phyloP scores from a whole-genome alignment of 176 grass and related monocot genomes.

The Sorghum bicolor region Sorghum_bicolor_NCBIv3 NC_012874.2:63499001-63499500 shows the following conservation, averaged over 20 bases:
- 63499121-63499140: too few species aligned
- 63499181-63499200: neutral
- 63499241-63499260: neutral
- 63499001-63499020: too few species aligned
- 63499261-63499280: neutral
- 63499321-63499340: neutral
- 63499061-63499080: too few species aligned
- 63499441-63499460: neutral
- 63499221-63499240: neutral
- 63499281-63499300: neutral
- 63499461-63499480: neutral
- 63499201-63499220: neutral
- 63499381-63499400: neutral
- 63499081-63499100: too few species aligned
- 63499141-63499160: too few species aligned
- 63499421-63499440: too few species aligned
- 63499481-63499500: neutral
- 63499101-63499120: too few species aligned
- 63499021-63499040: too few species aligned
- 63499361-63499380: neutral
- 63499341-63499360: neutral
- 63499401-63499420: too few species aligned
- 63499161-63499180: too few species aligned
- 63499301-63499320: neutral
- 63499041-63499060: too few species aligned